Evolutionary conservation across 805 yeast species (phyloP).

Genomic region (Suhomyces canberraensis): DNA sequence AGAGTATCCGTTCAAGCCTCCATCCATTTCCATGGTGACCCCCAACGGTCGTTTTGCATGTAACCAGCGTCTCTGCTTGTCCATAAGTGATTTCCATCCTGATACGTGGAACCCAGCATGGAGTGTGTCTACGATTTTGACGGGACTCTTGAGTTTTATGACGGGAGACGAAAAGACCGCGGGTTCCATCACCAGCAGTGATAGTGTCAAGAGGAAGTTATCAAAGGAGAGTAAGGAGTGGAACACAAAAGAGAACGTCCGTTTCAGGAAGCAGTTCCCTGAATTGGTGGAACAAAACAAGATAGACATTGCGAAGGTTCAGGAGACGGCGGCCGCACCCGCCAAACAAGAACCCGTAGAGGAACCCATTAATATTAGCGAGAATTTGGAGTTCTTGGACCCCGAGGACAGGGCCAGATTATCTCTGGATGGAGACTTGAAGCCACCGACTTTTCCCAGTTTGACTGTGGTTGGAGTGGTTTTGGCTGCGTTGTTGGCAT

Average conservation of each 20-base stretch:
- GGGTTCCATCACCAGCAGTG: constrained; percentile 72
- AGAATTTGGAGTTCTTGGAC: constrained; percentile 45
- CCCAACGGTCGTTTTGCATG: constrained; percentile 86
- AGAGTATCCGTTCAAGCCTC: constrained; percentile 91
- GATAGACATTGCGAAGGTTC: constrained; percentile 22
- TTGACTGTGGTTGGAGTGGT: constrained; percentile 28
- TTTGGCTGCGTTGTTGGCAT: constrained; percentile 33
- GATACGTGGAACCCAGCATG: constrained; percentile 96
- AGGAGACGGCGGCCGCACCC: constrained; percentile 10
- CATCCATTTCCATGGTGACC: constrained; percentile 82
- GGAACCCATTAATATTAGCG: constrained; percentile 10
- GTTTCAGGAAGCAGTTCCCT: constrained; percentile 65
- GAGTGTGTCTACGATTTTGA: constrained; percentile 86
- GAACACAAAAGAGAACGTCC: constrained; percentile 52
- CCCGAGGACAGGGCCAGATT: constrained; percentile 65
- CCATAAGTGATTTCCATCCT: constrained; percentile 95
- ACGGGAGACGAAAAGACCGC: constrained; percentile 82
- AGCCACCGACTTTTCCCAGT: constrained; percentile 4
- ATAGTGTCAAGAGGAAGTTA: constrained; percentile 48
- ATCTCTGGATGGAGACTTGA: constrained; percentile 1
- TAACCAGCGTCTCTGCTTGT: constrained; percentile 77
- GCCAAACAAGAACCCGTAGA: constrained; percentile 10
- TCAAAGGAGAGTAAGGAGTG: constrained; percentile 62
- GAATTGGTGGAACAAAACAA: constrained; percentile 53
- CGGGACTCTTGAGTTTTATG: constrained; percentile 89